Conservation (phyloP, 768 basidiomycete genomes). For the Leucosporidium yakuticum region DNA sequence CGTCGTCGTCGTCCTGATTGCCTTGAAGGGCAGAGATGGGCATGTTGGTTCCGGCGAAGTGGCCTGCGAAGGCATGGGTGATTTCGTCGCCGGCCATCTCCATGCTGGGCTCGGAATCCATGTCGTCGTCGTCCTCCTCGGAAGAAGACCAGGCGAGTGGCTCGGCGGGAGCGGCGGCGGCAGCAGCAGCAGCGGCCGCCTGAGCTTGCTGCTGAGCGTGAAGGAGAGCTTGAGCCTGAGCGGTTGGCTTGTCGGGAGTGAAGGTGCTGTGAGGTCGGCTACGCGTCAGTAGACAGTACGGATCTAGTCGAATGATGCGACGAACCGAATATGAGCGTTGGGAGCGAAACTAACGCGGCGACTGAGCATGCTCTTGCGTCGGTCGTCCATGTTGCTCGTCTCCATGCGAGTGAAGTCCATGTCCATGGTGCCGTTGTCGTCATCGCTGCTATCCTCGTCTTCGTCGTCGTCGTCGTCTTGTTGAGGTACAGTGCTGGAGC, state of each 20-base stretch:
- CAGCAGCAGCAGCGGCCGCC: constrained; percentile 6
- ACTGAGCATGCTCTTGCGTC: constrained; percentile 16
- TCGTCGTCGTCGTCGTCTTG: constrained; percentile 4
- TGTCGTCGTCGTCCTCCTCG: neutral
- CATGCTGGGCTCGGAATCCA: constrained; percentile 15
- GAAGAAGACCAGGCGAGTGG: constrained; percentile 6
- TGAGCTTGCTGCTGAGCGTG: neutral
- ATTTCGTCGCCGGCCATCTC: constrained; percentile 31
- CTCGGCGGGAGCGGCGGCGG: neutral
- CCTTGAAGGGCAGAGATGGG: neutral
- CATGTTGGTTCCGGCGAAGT: constrained; percentile 24
- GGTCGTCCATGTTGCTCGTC: constrained; percentile 16
- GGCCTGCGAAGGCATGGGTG: constrained; percentile 26
- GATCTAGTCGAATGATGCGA: neutral
- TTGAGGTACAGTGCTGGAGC: constrained; percentile 16
- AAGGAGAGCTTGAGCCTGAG: constrained; percentile 16
- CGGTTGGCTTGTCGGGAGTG: constrained; percentile 30
- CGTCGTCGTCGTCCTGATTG: neutral
- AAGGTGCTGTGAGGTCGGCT: constrained; percentile 9
- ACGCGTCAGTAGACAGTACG: neutral
- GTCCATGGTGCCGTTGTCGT: constrained; percentile 17
- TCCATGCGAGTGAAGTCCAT: constrained; percentile 19
- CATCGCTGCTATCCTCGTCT: neutral
- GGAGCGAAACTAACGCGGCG: constrained; percentile 37
- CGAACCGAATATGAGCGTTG: constrained; percentile 33